Conservation (phyloP, 73 alveolate species). For the Paramecium octaurelia region DNA sequence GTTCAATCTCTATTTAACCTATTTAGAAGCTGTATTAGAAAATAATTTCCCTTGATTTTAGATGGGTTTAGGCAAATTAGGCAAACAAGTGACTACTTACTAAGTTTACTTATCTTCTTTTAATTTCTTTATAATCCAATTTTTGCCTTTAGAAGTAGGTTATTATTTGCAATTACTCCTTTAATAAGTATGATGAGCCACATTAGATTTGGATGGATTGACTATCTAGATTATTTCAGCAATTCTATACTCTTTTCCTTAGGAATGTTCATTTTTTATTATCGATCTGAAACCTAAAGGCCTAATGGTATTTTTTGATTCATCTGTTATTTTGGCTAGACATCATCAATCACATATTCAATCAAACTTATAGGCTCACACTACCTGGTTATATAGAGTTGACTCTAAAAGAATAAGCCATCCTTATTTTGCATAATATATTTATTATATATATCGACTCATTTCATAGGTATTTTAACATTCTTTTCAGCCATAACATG, state of each 20-base stretch:
- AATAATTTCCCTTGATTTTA: neutral
- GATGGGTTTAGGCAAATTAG: neutral
- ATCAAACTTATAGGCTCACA: neutral
- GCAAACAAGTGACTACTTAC: neutral
- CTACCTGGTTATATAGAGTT: neutral
- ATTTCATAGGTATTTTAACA: slow-evolving; percentile 26
- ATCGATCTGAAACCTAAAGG: neutral
- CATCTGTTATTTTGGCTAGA: neutral
- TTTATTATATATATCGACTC: neutral
- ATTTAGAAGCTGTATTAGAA: neutral
- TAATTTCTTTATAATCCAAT: neutral
- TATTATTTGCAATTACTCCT: neutral
- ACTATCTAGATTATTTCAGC: neutral
- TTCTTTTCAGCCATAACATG: slow-evolving; percentile 28
- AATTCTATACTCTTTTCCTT: neutral
- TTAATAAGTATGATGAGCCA: neutral
- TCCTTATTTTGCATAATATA: neutral
- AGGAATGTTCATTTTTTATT: neutral
- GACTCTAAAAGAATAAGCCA: neutral
- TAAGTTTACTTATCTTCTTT: neutral
- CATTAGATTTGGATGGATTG: neutral
- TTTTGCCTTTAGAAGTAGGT: neutral
- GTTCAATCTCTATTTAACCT: neutral
- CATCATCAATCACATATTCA: neutral
- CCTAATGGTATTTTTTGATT: neutral